Base-by-base conservation (phyloP, 1,284 basidiomycete genomes). In the Naganishia sp. region DNA sequence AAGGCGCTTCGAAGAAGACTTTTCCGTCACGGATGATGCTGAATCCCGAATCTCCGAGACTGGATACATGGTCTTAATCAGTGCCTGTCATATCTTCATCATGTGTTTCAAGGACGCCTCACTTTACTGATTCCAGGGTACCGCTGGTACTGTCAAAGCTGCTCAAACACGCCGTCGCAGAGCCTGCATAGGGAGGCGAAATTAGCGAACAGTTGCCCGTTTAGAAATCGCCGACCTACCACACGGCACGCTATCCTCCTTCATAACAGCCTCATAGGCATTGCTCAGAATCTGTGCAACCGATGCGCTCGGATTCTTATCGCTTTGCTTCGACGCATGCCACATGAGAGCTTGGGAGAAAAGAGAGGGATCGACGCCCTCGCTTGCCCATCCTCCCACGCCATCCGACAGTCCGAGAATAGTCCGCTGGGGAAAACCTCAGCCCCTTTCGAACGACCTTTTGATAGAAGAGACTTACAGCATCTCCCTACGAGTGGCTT, bases 361-460 rank as follows among this genome's bases (percentile, higher is more conserved):
- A 21, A 83, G 76, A 0, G 81, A 79, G 1, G 83, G 83, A 70
- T 85, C 84, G 64, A 81, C 76, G 13, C 80, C 79, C 15, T 79
- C 73, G 46, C 80, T 81, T 6, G 81, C 79, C 84, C 84, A 85
- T 25, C 84, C 83, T 31, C 84, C 84, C 2, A 85, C 84, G 21
- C 84, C 84, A 70, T 85, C 84, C 0, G 82, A 81, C 0, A 82
- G 76, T 5, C 80, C 81, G 18, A 84, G 61, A 61, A 77, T 77
- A 1, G 76, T 76, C 73, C 76, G 69, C 52, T 67, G 25, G 18
- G 46, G 18, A 39, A 5, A 31, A 39, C 32, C 11, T 49, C 7
- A 42, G 55, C 31, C 11, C 23, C 46, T 18, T 35, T 7, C 23
- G 43, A 17, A 28, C 41, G 23, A 11, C 41, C 21, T 17, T 3